phyloP scores from a whole-genome alignment of 495 filamentous ascomycete species.

The Lepraria neglecta region DNA sequence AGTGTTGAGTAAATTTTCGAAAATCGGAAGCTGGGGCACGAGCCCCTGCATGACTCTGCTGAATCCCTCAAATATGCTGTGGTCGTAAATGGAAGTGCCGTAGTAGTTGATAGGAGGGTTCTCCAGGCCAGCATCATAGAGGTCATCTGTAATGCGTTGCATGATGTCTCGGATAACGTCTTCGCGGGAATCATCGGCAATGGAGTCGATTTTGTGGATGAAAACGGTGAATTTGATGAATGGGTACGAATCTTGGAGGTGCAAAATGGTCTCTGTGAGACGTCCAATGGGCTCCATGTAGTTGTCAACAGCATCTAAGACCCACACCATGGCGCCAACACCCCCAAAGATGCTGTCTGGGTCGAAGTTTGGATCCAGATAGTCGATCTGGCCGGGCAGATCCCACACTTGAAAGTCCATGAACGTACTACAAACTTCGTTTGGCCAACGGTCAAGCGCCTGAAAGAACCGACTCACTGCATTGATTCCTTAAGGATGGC shows the following conservation, averaged over 20 bases:
- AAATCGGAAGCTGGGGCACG: constrained; percentile 82
- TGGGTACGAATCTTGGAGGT: constrained; percentile 78
- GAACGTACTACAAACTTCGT: constrained; percentile 60
- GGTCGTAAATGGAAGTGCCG: constrained; percentile 93
- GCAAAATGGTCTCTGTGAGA: constrained; percentile 80
- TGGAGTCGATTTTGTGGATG: constrained; percentile 94
- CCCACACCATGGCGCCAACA: constrained; percentile 92
- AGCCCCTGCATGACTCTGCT: constrained; percentile 97
- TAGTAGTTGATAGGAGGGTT: constrained; percentile 90
- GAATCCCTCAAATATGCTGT: constrained; percentile 96
- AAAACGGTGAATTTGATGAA: constrained; percentile 95
- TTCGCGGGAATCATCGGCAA: constrained; percentile 88
- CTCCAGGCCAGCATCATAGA: constrained; percentile 83
- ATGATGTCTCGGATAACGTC: constrained; percentile 93
- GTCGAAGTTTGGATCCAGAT: constrained; percentile 78
- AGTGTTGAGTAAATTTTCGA: constrained; percentile 86
- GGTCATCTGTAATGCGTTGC: constrained; percentile 94
- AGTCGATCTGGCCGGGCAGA: constrained; percentile 88
- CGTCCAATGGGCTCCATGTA: constrained; percentile 82
- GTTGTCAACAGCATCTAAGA: constrained; percentile 96
- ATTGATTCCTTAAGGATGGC: constrained; percentile 87
- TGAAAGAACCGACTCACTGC: constrained; percentile 55
- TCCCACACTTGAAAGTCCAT: constrained; percentile 99
- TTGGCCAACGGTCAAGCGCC: neutral
- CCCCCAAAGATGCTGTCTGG: constrained; percentile 88